A percentile compares a stretch with the other conserved stretches of the same genome.
Evolutionary conservation across 2,329 filamentous ascomycete species (phyloP).

Genomic region (Penicillium sp.): DNA sequence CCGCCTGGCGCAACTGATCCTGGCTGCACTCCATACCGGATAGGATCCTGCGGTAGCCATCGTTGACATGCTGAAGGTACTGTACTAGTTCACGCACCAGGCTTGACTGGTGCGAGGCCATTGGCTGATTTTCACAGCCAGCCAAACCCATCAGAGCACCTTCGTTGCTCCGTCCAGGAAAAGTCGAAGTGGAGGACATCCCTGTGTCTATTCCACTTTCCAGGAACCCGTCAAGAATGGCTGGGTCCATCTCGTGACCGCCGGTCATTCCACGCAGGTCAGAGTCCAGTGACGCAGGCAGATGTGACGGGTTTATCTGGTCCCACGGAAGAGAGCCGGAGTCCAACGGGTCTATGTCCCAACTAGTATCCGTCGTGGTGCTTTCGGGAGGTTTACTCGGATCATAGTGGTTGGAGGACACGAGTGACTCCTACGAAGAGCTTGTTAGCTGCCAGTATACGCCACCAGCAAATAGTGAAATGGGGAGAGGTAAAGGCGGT

Average conservation of each 20-base stretch:
- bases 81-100: background rate
- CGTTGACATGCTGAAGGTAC: background rate
- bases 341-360: background rate
- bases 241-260: background rate
- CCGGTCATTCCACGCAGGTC: background rate
- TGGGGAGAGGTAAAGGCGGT: background rate
- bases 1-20: background rate
- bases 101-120: background rate
- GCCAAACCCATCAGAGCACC: background rate
- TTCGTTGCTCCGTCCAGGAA: background rate
- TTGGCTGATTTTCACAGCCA: background rate
- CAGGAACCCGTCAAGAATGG: background rate
- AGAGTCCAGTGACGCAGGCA: background rate
- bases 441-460: background rate
- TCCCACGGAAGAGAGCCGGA: background rate
- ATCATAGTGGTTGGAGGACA: background rate
- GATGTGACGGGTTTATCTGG: background rate
- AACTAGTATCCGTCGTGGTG: background rate
- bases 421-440: background rate
- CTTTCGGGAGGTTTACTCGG: background rate
- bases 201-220: background rate
- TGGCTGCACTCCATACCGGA: background rate
- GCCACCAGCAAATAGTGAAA: background rate
- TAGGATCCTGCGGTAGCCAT: background rate
- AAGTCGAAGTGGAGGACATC: background rate